Conservation (phyloP, 2,329 filamentous ascomycete genomes). For the Diaporthe sp. region DNA sequence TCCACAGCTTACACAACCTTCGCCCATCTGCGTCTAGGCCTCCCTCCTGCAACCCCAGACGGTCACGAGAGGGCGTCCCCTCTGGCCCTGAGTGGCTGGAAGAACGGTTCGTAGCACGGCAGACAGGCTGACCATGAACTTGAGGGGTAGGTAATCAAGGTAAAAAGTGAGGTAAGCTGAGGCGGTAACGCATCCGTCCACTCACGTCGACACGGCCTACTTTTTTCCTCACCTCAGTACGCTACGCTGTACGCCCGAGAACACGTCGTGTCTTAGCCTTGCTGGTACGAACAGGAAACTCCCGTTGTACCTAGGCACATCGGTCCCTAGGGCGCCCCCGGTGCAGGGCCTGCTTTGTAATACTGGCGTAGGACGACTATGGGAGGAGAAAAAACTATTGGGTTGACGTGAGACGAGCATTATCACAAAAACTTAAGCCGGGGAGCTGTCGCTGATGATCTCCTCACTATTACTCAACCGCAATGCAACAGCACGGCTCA, state of each 20-base stretch:
- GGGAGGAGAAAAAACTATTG: no score
- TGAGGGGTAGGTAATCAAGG: constrained; percentile 24
- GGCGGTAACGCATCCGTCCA: not conserved
- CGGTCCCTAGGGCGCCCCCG: not conserved
- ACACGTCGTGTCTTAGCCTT: not conserved
- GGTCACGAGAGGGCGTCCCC: constrained; percentile 24
- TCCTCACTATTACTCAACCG: constrained; percentile 13
- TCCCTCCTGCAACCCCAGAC: not conserved
- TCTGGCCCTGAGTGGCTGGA: constrained; percentile 22
- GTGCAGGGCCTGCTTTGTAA: not conserved
- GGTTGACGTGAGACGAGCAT: constrained; percentile 18
- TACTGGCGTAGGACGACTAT: not conserved
- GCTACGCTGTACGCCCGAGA: not conserved
- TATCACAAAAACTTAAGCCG: not conserved
- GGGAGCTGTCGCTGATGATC: not conserved
- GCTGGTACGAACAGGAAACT: not conserved
- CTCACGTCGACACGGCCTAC: not conserved
- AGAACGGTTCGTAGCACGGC: constrained; percentile 21
- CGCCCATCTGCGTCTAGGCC: not conserved
- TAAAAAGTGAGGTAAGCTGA: constrained; percentile 25
- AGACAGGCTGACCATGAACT: constrained; percentile 17
- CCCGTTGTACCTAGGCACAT: not conserved
- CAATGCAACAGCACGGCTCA: not conserved
- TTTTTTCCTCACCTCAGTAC: not conserved
- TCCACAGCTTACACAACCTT: not conserved